A percentile compares a stretch with the other conserved stretches of the same genome.
These are phyloP conservation scores for Fusarium sp. DNA, from an alignment of 2,329 filamentous ascomycete species.

Conservation along the genomic window DNA sequence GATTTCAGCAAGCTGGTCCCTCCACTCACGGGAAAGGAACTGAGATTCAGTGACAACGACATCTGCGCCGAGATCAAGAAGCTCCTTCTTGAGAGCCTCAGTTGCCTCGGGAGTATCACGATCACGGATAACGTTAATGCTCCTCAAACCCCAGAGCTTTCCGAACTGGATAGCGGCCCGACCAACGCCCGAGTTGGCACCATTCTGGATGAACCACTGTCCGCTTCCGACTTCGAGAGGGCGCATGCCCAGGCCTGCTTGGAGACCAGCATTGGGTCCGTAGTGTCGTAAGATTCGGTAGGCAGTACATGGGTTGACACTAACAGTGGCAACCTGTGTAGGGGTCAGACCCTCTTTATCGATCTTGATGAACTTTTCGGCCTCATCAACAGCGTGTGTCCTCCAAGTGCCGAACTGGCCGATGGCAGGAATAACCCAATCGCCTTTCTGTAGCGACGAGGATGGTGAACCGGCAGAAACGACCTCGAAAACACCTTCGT, in stretches of 20 bases:
- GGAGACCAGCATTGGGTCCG: constrained; percentile 59
- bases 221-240: constrained; percentile 63
- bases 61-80: constrained; percentile 65
- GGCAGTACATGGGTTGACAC: constrained; percentile 92
- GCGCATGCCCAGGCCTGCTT: constrained; percentile 58
- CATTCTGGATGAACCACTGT: constrained; percentile 97
- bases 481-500: constrained; percentile 96
- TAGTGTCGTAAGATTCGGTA: constrained; percentile 94
- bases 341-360: constrained; percentile 77
- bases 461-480: constrained; percentile 71
- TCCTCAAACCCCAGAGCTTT: constrained; percentile 85
- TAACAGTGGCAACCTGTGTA: constrained; percentile 86
- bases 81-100: constrained; percentile 64
- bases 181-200: constrained; percentile 93
- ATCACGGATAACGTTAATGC: constrained; percentile 87
- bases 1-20: constrained; percentile 68
- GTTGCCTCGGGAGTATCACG: constrained; percentile 73
- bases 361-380: constrained; percentile 72
- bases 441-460: constrained; percentile 71
- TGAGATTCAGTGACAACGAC: constrained; percentile 67
- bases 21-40: constrained; percentile 69
- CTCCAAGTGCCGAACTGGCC: constrained; percentile 94
- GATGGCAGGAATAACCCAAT: constrained; percentile 91
- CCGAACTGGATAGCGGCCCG: constrained; percentile 91
- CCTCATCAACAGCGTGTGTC: constrained; percentile 80